Conservation (phyloP, 2,329 filamentous ascomycete genomes). For the Colletotrichum acutatum region DNA sequence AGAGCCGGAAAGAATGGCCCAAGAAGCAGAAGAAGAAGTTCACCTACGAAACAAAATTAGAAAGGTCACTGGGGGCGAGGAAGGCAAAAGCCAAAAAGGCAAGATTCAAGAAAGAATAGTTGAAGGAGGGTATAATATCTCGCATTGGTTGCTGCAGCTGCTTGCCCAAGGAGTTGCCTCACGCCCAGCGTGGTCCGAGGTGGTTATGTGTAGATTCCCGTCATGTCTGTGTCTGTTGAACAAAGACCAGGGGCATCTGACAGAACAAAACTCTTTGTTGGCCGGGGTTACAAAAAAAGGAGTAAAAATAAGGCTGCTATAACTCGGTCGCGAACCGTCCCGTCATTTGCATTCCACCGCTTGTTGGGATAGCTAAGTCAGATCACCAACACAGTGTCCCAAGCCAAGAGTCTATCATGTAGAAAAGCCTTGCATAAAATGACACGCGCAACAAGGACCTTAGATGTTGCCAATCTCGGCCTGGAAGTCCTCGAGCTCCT, state of each 20-base stretch:
- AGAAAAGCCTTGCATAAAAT: constrained; percentile 21
- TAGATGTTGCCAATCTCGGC: constrained; percentile 93
- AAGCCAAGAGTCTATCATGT: constrained; percentile 29
- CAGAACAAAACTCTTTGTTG: constrained; percentile 31
- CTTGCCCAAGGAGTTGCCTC: constrained; percentile 15
- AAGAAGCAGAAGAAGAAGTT: constrained; percentile 93
- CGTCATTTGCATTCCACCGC: constrained; percentile 30
- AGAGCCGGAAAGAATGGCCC: constrained; percentile 68
- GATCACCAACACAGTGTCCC: constrained; percentile 29
- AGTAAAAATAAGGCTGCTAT: constrained; percentile 33
- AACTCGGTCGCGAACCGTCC: constrained; percentile 27
- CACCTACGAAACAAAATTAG: constrained; percentile 88
- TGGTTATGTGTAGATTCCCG: constrained; percentile 12
- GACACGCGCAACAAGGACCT: constrained; percentile 42
- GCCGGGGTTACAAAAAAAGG: constrained; percentile 31
- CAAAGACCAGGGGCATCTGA: constrained; percentile 12
- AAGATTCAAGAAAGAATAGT: constrained; percentile 38
- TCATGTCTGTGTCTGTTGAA: neutral
- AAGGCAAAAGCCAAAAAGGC: constrained; percentile 75
- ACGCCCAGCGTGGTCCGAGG: constrained; percentile 30
- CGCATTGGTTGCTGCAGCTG: constrained; percentile 22
- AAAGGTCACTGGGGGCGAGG: constrained; percentile 78
- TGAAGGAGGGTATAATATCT: constrained; percentile 31
- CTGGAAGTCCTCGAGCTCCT: constrained; percentile 92
- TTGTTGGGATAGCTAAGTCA: constrained; percentile 26